Conservation (phyloP, 2,329 filamentous ascomycete genomes). For the Lachnellula hyalina region DNA sequence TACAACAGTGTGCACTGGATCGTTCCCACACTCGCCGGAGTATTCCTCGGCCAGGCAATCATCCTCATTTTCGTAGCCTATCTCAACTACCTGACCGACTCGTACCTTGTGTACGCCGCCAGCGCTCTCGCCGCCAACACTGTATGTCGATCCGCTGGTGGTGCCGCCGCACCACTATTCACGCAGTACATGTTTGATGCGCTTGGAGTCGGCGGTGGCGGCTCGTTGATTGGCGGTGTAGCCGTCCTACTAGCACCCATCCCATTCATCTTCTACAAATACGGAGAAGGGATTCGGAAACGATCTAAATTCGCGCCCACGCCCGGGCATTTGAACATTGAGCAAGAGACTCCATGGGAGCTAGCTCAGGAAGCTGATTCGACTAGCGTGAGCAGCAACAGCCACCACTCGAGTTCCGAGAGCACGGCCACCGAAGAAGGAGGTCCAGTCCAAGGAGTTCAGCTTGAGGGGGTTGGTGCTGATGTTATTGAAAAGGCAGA, state of each 20-base stretch:
- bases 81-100: conserved; percentile 49
- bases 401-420: not conserved
- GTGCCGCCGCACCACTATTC: conserved; percentile 58
- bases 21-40: conserved; percentile 40
- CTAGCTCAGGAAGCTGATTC: not conserved
- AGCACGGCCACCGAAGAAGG: not conserved
- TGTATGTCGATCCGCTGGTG: conserved; percentile 57
- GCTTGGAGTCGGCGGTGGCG: conserved; percentile 47
- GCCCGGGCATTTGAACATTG: not conserved
- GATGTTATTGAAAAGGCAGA: too few relatives aligned
- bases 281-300: conserved; percentile 25
- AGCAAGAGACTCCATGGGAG: not conserved
- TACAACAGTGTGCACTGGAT: conserved; percentile 44
- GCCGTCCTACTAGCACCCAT: conserved; percentile 35
- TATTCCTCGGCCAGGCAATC: conserved; percentile 37
- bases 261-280: conserved; percentile 29
- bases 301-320: conserved; percentile 29
- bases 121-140: conserved; percentile 56
- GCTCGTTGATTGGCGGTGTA: conserved; percentile 44
- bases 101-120: conserved; percentile 38
- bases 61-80: conserved; percentile 46
- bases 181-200: conserved; percentile 42
- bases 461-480: not conserved
- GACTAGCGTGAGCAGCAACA: not conserved
- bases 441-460: not conserved